Evolutionary conservation across 1,139 yeast species (phyloP), one percentile per base, ranked within the genome.

Genomic region (Lodderomyces metapsilosis): DNA sequence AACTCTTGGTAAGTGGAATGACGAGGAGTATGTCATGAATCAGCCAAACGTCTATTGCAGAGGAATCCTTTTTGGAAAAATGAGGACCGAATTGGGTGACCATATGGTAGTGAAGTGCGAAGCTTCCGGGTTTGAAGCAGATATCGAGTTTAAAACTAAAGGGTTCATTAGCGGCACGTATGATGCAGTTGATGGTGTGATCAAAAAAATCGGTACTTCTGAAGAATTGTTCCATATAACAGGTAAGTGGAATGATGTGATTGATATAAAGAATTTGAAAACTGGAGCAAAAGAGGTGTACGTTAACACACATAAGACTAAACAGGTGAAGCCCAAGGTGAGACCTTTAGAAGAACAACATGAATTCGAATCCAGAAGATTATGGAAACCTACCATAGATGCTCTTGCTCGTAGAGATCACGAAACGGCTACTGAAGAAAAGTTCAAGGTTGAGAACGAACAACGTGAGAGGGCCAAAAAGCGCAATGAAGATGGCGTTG

Each of bases 11-110:
- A 83, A 87, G 50, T 66, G 75, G n/a, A 62, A 64, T 25, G 78
- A 78, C 47, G 94, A 85, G 57, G 69, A 74, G 40, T 92, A 89
- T 61, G 77, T 82, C 11, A 72, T 92, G 62, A 84, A 88, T 22
- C 98, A 92, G 61, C 98, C 98, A 43, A 92, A 92, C 60, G 83
- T 92, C 66, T 92, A 92, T 54, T 95, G 95, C n/a, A 74, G 98
- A 52, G 97, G 96, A 38, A 87, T 92, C 38, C 66, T 92, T 28
- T 87, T 92, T 57, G 98, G 98, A 16, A 86, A 84, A 51, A 75
- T 92, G 71, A 85, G 82, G 64, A 83, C 85, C 48, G 98, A 92
- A 59, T 66, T 92, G 45, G 98, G 98, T 27, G 98, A 92, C 58
- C 95, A 87, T 56, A 80, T 95, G 80, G 56, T 75, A 12, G 74